Evolutionary conservation across 306 rosid species (phyloP), one percentile per base, ranked within the genome.

Genomic region (Quercus agrifolia): DNA sequence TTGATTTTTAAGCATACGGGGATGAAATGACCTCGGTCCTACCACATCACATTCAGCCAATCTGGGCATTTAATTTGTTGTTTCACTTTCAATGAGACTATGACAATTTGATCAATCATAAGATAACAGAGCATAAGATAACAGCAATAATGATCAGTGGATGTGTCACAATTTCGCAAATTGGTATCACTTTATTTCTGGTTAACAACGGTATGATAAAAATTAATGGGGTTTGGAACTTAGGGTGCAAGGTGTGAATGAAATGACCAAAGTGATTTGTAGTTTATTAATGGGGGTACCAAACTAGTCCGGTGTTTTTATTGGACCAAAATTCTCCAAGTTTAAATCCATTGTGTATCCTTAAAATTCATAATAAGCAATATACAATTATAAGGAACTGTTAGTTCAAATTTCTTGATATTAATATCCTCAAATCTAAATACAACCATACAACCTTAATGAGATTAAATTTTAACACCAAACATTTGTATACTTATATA

Each of bases 1-100:
- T 71, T 38, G 80, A 61, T 38, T 74, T 52, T 51, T 63, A 79
- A 79, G 56, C 78, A 79, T 83, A 55, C 57, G 25, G 49, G 13
- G 18, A 70, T 70, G 69, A 62, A 46, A 52, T 35, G 55, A 46
- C 49, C 54, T n/a, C 27, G 73, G 56, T 58, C 71, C 84, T 71
- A 76, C 77, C 67, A 31, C 73, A 20, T 6, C 7, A 51, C 23
- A 41, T 63, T 25, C 33, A 66, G 49, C 74, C 74, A 66, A 18
- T 73, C 25, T 30, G 20, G 0, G 44, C 30, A 15, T 30, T 30
- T 27, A 27, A 27, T 49, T 15, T 28, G 46, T 28, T 28, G 70
- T 15, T 64, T 30, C 21, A 30, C 44, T 64, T 33, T 64, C 21
- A 17, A 15, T 15, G 7, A n/a, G 70, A 18, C 54, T 12, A 49